phyloP scores from a whole-genome alignment of 2,329 filamentous ascomycete genomes.

The Apiospora koreana region DNA sequence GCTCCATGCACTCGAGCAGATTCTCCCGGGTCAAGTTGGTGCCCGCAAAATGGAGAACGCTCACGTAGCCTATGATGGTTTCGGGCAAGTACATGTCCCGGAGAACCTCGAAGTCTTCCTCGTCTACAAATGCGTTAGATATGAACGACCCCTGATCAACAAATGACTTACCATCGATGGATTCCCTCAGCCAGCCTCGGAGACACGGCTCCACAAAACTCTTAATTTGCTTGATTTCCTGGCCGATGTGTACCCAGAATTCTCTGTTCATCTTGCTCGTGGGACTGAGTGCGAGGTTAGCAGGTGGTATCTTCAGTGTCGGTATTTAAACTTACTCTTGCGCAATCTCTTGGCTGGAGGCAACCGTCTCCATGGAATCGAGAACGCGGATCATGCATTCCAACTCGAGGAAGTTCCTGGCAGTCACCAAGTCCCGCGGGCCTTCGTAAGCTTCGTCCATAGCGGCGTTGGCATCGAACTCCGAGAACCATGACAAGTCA shows the following conservation, averaged over 20 bases:
- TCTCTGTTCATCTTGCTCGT: conserved; percentile 39
- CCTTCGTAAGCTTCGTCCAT: conserved; percentile 35
- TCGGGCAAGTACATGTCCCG: conserved; percentile 83
- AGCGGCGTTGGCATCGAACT: conserved; percentile 22
- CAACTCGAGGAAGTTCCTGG: conserved; percentile 67
- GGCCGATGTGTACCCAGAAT: conserved; percentile 56
- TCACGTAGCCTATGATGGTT: conserved; percentile 80
- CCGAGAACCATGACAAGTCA: conserved; percentile 30
- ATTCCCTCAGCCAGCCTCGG: conserved; percentile 61
- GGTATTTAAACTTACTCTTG: conserved; percentile 46
- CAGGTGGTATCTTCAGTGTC: not conserved
- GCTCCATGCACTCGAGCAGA: conserved; percentile 82
- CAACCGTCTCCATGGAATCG: conserved; percentile 68
- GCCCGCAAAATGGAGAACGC: conserved; percentile 77
- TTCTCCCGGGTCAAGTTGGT: conserved; percentile 73
- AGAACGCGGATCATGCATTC: conserved; percentile 67
- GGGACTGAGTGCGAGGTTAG: conserved; percentile 34
- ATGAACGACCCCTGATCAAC: conserved; percentile 16
- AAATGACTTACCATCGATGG: conserved; percentile 52
- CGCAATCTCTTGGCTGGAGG: conserved; percentile 53
- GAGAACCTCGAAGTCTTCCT: conserved; percentile 63
- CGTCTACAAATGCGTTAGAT: conserved; percentile 41
- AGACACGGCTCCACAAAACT: conserved; percentile 63
- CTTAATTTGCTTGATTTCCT: conserved; percentile 55
- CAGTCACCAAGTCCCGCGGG: conserved; percentile 48